Base-by-base conservation (phyloP, 179 eudicot species). In the Silene noctiflora region DNA sequence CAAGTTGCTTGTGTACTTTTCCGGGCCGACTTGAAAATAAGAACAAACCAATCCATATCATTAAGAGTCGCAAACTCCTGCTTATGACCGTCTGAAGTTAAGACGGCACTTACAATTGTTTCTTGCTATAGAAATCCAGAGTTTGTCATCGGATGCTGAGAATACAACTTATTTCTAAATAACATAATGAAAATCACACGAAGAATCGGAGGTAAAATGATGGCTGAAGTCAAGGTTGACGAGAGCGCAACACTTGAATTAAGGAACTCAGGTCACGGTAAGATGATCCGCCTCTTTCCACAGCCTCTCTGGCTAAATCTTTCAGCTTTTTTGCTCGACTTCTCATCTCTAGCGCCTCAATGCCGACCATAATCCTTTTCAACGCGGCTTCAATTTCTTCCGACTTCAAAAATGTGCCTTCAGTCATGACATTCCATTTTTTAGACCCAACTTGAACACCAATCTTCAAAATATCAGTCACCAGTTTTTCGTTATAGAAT, bases 261-360 rank as follows among this genome's bases (percentile, higher is more conserved):
- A 83, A 63, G 64, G 75, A 56, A 80, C 39, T 69, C 24, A 83
- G 56, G 25, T 77, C 83, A 74, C 17, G 20, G 42, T 55, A 75
- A 31, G 85, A 83, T 21, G 85, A 83, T 21, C 86, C 86, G 11
- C 79, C 86, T 74, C 58, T 71, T 46, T 77, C 77, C 33, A 80
- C 79, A 22, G 79, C 85, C 55, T 62, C 61, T 76, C 64, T 51
- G 4, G 85, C 83, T 80, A 74, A 46, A 71, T 73, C 81, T 27
- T 74, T 83, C n/a, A 80, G 76, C 56, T 69, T 48, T 25, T 64
- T 62, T 4, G 74, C 81, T 58, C 83, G 44, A 29, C 21, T 76
- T 67, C 81, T 74, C 74, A 79, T 83, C 61, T 79, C 81, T 9
- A 29, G 21, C 35, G 66, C 78, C 58, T 83, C 80, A 27, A 73